Percentiles rank a stretch among this genome's conserved stretches.
Evolutionary conservation across 1,139 yeast species (phyloP).

Genomic region (Candida tropicalis): DNA sequence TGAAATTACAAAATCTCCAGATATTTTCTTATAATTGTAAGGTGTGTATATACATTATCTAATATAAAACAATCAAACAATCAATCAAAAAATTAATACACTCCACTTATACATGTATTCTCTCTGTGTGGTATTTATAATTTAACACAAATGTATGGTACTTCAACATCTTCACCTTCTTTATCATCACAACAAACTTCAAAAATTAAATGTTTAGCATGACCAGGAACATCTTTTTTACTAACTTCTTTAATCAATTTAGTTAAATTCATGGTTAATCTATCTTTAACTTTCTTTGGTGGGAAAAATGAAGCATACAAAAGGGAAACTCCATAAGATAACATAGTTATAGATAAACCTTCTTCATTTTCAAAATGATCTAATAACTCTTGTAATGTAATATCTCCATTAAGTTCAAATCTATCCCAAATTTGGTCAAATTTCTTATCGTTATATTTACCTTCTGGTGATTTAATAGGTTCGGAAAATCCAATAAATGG

Average conservation of each 20-base stretch:
- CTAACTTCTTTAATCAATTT: conserved; percentile 79
- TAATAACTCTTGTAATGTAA: conserved; percentile 74
- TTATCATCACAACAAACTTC: conserved; percentile 93
- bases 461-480: conserved; percentile 84
- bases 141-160: conserved; percentile 77
- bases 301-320: conserved; percentile 94
- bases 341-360: conserved; percentile 86
- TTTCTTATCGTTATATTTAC: conserved; percentile 75
- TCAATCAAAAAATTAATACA: not conserved
- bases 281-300: conserved; percentile 82
- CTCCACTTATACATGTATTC: not conserved
- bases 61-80: not conserved
- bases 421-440: conserved; percentile 96
- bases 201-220: conserved; percentile 74
- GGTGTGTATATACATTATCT: not conserved
- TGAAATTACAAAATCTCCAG: conserved; percentile 13
- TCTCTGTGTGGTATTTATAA: conserved; percentile 5
- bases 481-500: conserved; percentile 98
- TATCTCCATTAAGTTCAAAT: conserved; percentile 77
- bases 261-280: conserved; percentile 67
- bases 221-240: conserved; percentile 78
- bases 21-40: not conserved
- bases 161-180: conserved; percentile 93
- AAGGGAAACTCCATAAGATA: conserved; percentile 87
- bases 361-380: conserved; percentile 78